These are phyloP conservation scores for Phanerochaete carnosa DNA, from an alignment of 768 basidiomycete genomes.

Conservation along the genomic window DNA sequence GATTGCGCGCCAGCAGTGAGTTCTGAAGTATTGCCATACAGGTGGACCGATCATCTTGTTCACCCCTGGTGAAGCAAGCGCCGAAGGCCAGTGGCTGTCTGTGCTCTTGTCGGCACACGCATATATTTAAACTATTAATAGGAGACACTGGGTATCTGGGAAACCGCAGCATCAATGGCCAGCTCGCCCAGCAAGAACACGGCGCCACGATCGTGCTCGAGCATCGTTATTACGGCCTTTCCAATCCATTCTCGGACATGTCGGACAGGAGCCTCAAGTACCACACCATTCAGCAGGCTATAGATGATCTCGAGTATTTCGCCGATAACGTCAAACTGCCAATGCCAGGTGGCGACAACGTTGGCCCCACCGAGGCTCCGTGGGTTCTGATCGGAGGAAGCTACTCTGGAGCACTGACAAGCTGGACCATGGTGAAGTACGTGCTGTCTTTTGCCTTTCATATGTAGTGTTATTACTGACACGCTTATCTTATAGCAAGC, in stretches of 20 bases:
- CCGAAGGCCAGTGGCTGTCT: conserved; percentile 2
- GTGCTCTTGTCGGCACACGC: not conserved
- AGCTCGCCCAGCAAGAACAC: conserved; percentile 58
- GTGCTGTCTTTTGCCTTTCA: conserved; percentile 15
- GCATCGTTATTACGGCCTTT: conserved; percentile 69
- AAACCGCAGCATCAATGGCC: conserved; percentile 55
- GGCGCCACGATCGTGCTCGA: conserved; percentile 63
- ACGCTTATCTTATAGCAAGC: conserved; percentile 37
- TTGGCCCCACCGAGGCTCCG: conserved; percentile 45
- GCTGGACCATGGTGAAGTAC: conserved; percentile 65
- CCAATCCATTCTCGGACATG: conserved; percentile 62
- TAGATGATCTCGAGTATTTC: conserved; percentile 68
- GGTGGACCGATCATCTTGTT: conserved; percentile 15
- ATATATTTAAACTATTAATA: not conserved
- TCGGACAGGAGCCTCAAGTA: conserved; percentile 49
- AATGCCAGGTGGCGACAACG: conserved; percentile 56
- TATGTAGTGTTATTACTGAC: not conserved
- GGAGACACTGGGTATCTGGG: conserved; percentile 46
- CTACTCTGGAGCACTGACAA: conserved; percentile 40
- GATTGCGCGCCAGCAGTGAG: conserved; percentile 45
- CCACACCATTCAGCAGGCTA: conserved; percentile 67
- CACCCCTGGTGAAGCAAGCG: conserved; percentile 12
- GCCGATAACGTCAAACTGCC: conserved; percentile 60
- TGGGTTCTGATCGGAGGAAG: conserved; percentile 39
- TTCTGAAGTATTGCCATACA: not conserved